A percentile compares a stretch with the other conserved stretches of the same genome.
These are phyloP conservation scores for Trametes meyenii DNA, from an alignment of 768 basidiomycete species.

Conservation along the genomic window DNA sequence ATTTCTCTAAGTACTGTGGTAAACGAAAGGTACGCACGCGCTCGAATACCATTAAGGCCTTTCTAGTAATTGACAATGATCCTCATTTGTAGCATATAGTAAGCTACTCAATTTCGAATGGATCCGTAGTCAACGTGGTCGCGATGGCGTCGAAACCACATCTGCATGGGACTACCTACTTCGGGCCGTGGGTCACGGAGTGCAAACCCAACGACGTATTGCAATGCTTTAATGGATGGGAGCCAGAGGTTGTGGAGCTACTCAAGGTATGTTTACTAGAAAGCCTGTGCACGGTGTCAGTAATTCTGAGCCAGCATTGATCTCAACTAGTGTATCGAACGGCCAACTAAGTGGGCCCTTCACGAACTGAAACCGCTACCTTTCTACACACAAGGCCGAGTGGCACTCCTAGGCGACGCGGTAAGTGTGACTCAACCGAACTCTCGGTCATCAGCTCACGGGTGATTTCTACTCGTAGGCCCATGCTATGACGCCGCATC, in stretches of 20 bases:
- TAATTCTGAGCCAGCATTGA: background rate
- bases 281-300: background rate
- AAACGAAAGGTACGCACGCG: conserved; percentile 43
- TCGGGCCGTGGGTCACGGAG: conserved; percentile 32
- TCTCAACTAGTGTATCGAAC: conserved; percentile 34
- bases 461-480: conserved; percentile 24
- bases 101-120: conserved; percentile 49
- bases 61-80: background rate
- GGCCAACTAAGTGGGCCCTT: conserved; percentile 37
- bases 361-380: conserved; percentile 34
- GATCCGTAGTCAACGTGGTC: conserved; percentile 49
- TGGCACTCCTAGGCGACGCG: conserved; percentile 37
- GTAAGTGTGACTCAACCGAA: conserved; percentile 22
- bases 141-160: conserved; percentile 43
- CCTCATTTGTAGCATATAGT: conserved; percentile 46
- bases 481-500: conserved; percentile 38
- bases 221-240: conserved; percentile 35
- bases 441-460: background rate
- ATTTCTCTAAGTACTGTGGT: conserved; percentile 45
- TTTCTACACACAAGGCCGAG: conserved; percentile 26
- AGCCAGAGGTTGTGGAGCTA: conserved; percentile 33
- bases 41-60: background rate
- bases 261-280: conserved; percentile 25
- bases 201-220: conserved; percentile 29
- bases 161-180: conserved; percentile 33